Conservation (phyloP, 2,329 filamentous ascomycete species). For the Colletotrichum australisinense region DNA sequence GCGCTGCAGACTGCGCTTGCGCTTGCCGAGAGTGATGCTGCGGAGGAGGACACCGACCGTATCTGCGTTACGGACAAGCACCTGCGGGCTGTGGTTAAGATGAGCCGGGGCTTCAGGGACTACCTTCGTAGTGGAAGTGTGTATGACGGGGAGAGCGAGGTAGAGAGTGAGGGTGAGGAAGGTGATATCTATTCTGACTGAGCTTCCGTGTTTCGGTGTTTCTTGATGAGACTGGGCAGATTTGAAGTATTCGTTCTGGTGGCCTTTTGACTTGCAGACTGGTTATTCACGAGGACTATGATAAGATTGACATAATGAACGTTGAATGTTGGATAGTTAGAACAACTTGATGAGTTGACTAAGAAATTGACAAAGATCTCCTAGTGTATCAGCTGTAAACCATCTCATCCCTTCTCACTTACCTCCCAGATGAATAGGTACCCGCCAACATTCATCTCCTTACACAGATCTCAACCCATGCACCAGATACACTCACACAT, state of each 20-base stretch:
- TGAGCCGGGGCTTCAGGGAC: constrained; percentile 39
- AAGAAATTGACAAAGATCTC: not conserved
- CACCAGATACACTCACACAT: not conserved
- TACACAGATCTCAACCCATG: too few relatives aligned
- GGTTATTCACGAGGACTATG: not conserved
- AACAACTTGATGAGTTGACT: not conserved
- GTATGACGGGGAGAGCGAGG: constrained; percentile 32
- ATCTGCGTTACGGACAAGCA: constrained; percentile 39
- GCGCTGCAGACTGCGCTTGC: constrained; percentile 48
- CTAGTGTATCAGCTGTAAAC: too few relatives aligned
- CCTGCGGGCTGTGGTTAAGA: constrained; percentile 38
- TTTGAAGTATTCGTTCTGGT: not conserved
- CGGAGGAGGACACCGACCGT: constrained; percentile 33
- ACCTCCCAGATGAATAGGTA: too few relatives aligned
- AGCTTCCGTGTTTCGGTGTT: not conserved
- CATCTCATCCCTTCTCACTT: too few relatives aligned
- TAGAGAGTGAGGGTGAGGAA: constrained; percentile 32
- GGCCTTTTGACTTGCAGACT: not conserved
- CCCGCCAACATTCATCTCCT: too few relatives aligned
- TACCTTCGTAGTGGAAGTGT: constrained; percentile 42
- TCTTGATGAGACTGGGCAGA: not conserved
- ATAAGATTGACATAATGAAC: not conserved
- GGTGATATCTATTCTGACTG: constrained; percentile 24
- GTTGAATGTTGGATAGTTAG: not conserved
- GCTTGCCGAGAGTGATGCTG: constrained; percentile 41